Percentiles rank a stretch among this genome's conserved stretches.
These are phyloP conservation scores for Metschnikowia baotianmanensis DNA, from an alignment of 805 yeast genomes.

Conservation along the genomic window DNA sequence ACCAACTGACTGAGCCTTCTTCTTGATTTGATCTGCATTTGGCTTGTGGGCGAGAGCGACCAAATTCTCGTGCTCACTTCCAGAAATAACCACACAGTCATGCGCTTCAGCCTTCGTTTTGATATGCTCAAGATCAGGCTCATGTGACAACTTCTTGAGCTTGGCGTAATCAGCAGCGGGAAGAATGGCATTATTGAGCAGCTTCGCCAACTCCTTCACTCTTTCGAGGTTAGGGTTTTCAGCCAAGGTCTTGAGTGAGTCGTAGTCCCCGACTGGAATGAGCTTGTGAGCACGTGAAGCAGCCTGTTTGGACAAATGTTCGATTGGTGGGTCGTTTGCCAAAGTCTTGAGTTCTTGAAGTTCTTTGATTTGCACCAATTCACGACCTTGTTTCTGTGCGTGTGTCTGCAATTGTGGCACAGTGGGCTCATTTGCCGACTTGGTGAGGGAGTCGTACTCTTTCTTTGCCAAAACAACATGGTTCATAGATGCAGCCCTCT, in stretches of 20 bases:
- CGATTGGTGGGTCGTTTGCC: slow-evolving; percentile 13
- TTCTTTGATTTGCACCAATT: slow-evolving; percentile 7
- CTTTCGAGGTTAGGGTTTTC: slow-evolving; percentile 11
- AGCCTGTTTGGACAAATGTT: slow-evolving; percentile 10
- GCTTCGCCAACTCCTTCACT: slow-evolving; percentile 17
- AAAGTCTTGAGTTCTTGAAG: slow-evolving; percentile 2
- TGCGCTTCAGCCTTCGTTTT: slow-evolving; percentile 10
- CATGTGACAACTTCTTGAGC: slow-evolving; percentile 4
- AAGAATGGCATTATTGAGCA: slow-evolving; percentile 10
- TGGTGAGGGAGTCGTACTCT: slow-evolving; percentile 7
- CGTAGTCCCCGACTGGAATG: slow-evolving; percentile 5
- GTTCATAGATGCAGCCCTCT: slow-evolving; percentile 13
- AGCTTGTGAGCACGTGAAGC: background rate
- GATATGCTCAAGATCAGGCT: slow-evolving; percentile 11
- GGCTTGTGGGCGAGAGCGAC: slow-evolving; percentile 13
- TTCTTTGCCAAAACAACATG: slow-evolving; percentile 13
- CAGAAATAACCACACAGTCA: slow-evolving; percentile 8
- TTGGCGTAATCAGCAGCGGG: slow-evolving; percentile 13
- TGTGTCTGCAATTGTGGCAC: slow-evolving; percentile 7
- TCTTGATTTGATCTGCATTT: slow-evolving; percentile 7
- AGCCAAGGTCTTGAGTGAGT: slow-evolving; percentile 6
- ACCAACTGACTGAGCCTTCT: slow-evolving; percentile 10
- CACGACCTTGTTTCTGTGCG: slow-evolving; percentile 6
- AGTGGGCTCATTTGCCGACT: slow-evolving; percentile 9
- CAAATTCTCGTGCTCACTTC: slow-evolving; percentile 9